Evolutionary conservation across 1,284 basidiomycete species (phyloP).

Genomic region (Cryptococcus hybrid): DNA sequence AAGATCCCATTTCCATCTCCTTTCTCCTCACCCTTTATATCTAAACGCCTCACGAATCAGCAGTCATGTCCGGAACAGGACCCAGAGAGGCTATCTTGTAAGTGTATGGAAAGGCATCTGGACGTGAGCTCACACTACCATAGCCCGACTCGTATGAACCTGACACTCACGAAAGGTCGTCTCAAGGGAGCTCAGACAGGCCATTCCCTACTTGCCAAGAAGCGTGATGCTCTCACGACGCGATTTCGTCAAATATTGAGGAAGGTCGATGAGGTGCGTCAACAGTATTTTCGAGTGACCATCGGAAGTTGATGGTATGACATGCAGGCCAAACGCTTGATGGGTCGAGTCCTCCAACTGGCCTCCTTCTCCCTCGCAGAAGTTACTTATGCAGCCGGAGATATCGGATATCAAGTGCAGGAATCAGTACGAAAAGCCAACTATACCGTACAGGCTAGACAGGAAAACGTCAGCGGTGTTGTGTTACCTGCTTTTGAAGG

Average conservation of each 20-base stretch:
- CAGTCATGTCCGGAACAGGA: constrained; percentile 79
- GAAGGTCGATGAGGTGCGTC: constrained; percentile 87
- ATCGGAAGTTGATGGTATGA: not conserved
- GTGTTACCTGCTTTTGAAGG: constrained; percentile 95
- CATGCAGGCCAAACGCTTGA: constrained; percentile 89
- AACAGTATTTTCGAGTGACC: not conserved
- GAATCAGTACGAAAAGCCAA: constrained; percentile 65
- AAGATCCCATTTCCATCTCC: too few relatives aligned
- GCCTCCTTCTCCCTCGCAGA: constrained; percentile 98
- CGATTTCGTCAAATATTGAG: constrained; percentile 84
- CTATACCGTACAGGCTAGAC: constrained; percentile 90
- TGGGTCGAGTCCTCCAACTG: constrained; percentile 97
- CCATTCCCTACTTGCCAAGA: constrained; percentile 95
- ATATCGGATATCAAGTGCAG: constrained; percentile 93
- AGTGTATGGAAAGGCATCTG: constrained; percentile 13
- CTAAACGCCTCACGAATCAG: not conserved
- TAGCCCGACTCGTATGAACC: constrained; percentile 83
- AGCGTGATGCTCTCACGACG: constrained; percentile 91
- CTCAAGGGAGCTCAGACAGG: constrained; percentile 97
- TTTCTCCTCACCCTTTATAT: too few relatives aligned
- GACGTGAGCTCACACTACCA: not conserved
- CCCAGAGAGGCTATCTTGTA: constrained; percentile 83
- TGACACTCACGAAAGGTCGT: constrained; percentile 89
- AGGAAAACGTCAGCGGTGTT: constrained; percentile 98
- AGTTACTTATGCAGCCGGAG: constrained; percentile 95